phyloP scores from a whole-genome alignment of 2,329 filamentous ascomycete species.

The Phialophora macrospora region DNA sequence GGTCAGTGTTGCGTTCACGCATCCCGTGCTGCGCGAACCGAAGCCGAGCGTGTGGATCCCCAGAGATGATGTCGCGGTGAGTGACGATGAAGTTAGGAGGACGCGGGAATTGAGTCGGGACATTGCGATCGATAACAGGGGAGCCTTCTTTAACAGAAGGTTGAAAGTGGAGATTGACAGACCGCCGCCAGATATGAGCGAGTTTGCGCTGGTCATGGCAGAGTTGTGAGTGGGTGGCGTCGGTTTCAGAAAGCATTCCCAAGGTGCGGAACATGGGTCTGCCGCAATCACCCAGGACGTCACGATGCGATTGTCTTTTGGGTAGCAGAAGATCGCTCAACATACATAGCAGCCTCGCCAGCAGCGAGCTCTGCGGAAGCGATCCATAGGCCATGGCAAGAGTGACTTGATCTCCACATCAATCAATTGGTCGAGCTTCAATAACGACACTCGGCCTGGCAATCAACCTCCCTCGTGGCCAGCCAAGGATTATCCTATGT shows the following conservation, averaged over 20 bases:
- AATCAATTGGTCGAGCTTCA: no score
- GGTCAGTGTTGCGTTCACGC: constrained; percentile 38
- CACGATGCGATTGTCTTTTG: neutral
- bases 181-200: constrained; percentile 43
- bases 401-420: no score
- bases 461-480: no score
- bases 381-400: no score
- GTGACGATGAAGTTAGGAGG: constrained; percentile 36
- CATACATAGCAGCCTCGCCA: no score
- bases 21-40: constrained; percentile 38
- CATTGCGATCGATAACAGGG: constrained; percentile 37
- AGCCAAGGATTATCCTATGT: no score
- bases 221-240: constrained; percentile 35
- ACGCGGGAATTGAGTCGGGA: constrained; percentile 33
- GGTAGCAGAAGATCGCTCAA: no score
- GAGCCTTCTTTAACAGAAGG: constrained; percentile 37
- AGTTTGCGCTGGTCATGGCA: constrained; percentile 41
- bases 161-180: constrained; percentile 42
- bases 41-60: constrained; percentile 39
- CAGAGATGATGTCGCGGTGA: constrained; percentile 37
- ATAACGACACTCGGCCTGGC: no score
- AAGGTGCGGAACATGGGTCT: constrained; percentile 15
- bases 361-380: no score
- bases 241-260: constrained; percentile 24
- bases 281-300: neutral